Base-by-base conservation (phyloP, 805 yeast species). In the Blastobotrys muscicola region DNA sequence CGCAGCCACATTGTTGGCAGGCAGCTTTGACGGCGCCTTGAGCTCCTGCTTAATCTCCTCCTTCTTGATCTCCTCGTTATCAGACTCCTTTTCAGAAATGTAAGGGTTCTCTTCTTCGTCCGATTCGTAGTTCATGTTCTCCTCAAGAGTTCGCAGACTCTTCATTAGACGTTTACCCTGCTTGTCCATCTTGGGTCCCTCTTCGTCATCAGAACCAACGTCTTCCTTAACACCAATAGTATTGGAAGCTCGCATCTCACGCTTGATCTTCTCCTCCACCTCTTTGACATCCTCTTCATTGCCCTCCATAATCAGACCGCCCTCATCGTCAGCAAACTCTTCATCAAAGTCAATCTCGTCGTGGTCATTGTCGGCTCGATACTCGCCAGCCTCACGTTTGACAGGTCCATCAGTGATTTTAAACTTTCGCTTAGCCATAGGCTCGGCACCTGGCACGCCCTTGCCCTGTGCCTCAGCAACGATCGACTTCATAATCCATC, bases 241-340 rank as follows among this genome's bases (percentile, higher is more conserved):
- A 42, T 80, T 81, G 2, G 95, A 95, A 50, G 78, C 75, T 11
- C 62, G 53, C 51, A 55, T 62, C 45, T 63, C 67, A 43, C 55
- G 56, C 47, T 63, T 63, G 50, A 63, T 58, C 39, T 62, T 59
- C 31, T 59, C 76, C 62, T 92, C 96, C 41, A 87, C 83, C 49
- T 86, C 83, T 60, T 83, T 87, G 60, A 85, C 84, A 58, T 92
- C 97, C 57, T 92, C 96, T 58, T 90, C 97, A 48, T 89, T 72
- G 38, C 96, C 96, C 57, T 90, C 97, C 71, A 90, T 78, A 46
- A 92, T 84, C 26, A 98, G 98, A 1, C 97, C 97, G 61, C 90
- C 98, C 66, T 92, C 98, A 61, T 92, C 98, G 62, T 92, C 98
- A 23, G 92, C 97, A 64, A 92, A 92, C 61, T 89, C 97, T 61